Evolutionary conservation across 345 rosid genomes (phyloP).

Genomic region (Atalantia buxifolia): DNA sequence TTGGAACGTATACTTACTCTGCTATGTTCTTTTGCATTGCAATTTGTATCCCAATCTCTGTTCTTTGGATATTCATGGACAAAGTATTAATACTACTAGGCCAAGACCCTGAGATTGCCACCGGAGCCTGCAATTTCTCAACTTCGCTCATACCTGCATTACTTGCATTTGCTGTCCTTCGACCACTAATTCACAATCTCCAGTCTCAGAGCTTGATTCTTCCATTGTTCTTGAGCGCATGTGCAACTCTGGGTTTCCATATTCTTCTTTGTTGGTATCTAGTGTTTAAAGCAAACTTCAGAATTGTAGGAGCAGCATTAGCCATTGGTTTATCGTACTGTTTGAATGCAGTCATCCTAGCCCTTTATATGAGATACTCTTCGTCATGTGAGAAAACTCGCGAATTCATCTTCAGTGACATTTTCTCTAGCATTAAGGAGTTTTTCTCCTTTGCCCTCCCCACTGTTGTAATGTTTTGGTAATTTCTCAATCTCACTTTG

Average conservation of each 20-base stretch:
- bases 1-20: conserved; percentile 40
- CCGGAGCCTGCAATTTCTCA: conserved; percentile 35
- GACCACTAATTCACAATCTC: conserved; percentile 38
- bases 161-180: conserved; percentile 42
- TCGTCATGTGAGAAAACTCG: conserved; percentile 5
- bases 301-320: conserved; percentile 42
- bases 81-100: conserved; percentile 30
- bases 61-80: conserved; percentile 47
- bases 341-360: conserved; percentile 39
- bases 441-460: conserved; percentile 38
- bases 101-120: conserved; percentile 42
- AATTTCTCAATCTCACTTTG: neutral
- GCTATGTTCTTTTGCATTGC: conserved; percentile 29
- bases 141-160: conserved; percentile 45
- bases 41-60: conserved; percentile 34
- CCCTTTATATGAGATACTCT: conserved; percentile 31
- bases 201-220: conserved; percentile 41
- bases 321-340: conserved; percentile 34
- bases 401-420: neutral
- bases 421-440: conserved; percentile 22
- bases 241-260: conserved; percentile 38
- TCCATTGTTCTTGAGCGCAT: conserved; percentile 38
- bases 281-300: conserved; percentile 27
- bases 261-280: conserved; percentile 43
- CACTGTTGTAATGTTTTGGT: conserved; percentile 59